A percentile compares a stretch with the other conserved stretches of the same genome.
Evolutionary conservation across 2,329 filamentous ascomycete species (phyloP).

Genomic region (Ophiosphaerella narmari): DNA sequence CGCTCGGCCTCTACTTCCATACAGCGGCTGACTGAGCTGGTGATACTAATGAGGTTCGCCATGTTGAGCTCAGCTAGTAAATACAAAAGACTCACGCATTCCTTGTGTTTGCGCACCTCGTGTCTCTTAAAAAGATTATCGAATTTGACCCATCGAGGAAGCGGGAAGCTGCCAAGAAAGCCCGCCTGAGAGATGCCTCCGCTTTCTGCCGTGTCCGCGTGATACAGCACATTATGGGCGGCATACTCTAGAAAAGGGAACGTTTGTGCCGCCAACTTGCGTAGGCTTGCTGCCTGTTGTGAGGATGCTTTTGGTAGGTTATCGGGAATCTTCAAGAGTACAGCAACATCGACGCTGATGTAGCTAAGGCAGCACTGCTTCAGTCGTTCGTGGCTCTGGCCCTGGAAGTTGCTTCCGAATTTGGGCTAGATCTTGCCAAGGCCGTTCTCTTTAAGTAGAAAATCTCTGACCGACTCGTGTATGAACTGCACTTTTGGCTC

Average conservation of each 20-base stretch:
- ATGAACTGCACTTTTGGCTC: constrained; percentile 36
- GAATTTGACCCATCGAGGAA: constrained; percentile 33
- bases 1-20: constrained; percentile 33
- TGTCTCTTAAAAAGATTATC: constrained; percentile 42
- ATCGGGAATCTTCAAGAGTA: background rate
- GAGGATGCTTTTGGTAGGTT: too few species aligned
- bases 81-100: constrained; percentile 20
- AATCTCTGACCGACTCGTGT: constrained; percentile 6
- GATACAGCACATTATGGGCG: constrained; percentile 47
- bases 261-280: background rate
- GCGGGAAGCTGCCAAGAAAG: constrained; percentile 27
- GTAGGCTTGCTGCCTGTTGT: too few species aligned
- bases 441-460: constrained; percentile 46
- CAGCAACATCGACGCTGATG: constrained; percentile 31
- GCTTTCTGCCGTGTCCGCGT: constrained; percentile 47
- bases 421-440: constrained; percentile 39
- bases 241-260: constrained; percentile 57
- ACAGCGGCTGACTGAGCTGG: constrained; percentile 14
- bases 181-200: constrained; percentile 18
- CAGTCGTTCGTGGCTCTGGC: constrained; percentile 3
- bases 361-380: constrained; percentile 50
- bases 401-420: constrained; percentile 33
- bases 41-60: constrained; percentile 34
- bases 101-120: constrained; percentile 19
- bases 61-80: constrained; percentile 25